Conservation (phyloP, 208 protist genomes). For the Crithidia bombi region DNA sequence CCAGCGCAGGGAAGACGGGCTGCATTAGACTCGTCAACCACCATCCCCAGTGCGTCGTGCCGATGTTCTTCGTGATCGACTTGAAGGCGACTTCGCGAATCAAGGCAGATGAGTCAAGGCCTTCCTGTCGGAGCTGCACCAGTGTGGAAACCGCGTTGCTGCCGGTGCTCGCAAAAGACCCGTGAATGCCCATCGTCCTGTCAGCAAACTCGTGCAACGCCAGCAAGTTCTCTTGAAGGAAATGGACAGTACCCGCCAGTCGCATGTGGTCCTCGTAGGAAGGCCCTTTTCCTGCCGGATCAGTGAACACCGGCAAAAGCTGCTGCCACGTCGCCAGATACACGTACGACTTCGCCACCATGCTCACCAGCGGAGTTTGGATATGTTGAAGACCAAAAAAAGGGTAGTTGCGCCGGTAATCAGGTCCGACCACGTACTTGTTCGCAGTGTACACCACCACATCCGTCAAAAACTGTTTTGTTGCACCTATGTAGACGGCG, state of each 20-base stretch:
- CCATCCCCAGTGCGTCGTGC: constrained; percentile 92
- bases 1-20: constrained; percentile 54
- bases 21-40: constrained; percentile 75
- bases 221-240: constrained; percentile 72
- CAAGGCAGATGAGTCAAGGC: constrained; percentile 64
- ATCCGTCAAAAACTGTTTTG: constrained; percentile 69
- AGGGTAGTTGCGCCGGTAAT: constrained; percentile 79
- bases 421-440: constrained; percentile 74
- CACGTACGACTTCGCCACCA: constrained; percentile 75
- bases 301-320: constrained; percentile 61
- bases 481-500: constrained; percentile 65
- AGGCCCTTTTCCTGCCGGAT: constrained; percentile 32
- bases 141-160: constrained; percentile 42
- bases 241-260: constrained; percentile 78
- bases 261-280: constrained; percentile 82
- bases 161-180: constrained; percentile 56
- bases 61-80: constrained; percentile 83
- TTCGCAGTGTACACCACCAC: constrained; percentile 66
- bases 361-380: constrained; percentile 81
- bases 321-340: constrained; percentile 75
- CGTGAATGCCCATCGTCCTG: constrained; percentile 69
- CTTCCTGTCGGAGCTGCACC: constrained; percentile 81
- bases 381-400: constrained; percentile 88
- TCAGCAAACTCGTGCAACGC: constrained; percentile 61
- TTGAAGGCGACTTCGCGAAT: constrained; percentile 87